Evolutionary conservation across 179 eudicot species (phyloP), one percentile per base, ranked within the genome.

Genomic region (Corrigiola litoralis): DNA sequence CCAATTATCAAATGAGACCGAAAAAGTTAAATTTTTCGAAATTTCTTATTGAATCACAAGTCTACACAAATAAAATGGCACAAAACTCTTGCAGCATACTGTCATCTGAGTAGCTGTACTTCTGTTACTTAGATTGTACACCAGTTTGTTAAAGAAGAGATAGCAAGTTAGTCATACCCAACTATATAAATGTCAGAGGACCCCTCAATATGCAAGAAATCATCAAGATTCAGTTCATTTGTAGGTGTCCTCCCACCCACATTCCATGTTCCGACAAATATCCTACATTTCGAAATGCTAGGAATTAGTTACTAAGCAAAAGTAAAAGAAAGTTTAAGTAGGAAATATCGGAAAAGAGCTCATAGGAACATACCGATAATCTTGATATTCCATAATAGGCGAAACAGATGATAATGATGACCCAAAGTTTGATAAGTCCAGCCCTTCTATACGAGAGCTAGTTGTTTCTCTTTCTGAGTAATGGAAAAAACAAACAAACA

Each of bases 211-310:
- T 92, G 90, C 79, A 92, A 75, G 82, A 92, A 87, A 68, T 89
- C 88, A 16, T 85, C 86, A 23, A 92, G 87, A 61, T 82, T 79
- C 51, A 89, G 85, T 11, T 65, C 86, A 33, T 69, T 76, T 31
- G 78, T 76, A 0, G 98, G 96, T 66, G 88, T 64, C 33, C 84
- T 87, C n/a, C 98, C 98, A 21, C 92, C 98, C 29, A 92, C 98
- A 78, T 92, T 92, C 98, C 98, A 92, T 1, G 98, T 87, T 50
- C 80, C 94, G 2, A 81, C 95, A 68, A 82, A 92, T 51, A 89
- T 65, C 87, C 98, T 92, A 66, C 72, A 82, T 68, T 61, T 36
- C 44, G 57, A 20, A 44, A 4, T 36, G 4, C 16, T 46, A 41
- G 10, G 38, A 46, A 3, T 10, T 12, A 37, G 21, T 40, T 4